Evolutionary conservation across 139 green algal genomes (phyloP).

Genomic region (Picochlorum costavermella): DNA sequence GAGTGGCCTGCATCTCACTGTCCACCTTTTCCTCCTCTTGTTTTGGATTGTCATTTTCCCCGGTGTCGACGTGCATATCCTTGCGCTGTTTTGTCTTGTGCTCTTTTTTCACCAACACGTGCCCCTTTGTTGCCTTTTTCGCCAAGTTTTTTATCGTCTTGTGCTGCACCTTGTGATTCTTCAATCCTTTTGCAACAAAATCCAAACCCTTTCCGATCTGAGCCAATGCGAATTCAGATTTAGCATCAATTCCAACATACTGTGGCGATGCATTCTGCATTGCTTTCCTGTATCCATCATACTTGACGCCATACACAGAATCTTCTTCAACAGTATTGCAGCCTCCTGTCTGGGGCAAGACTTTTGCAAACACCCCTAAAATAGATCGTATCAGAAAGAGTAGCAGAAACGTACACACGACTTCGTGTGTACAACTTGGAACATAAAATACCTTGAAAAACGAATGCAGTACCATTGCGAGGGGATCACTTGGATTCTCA

Average conservation of each 20-base stretch:
- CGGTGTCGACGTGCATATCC: neutral
- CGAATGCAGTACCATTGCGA: constrained; percentile 11
- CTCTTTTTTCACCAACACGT: neutral
- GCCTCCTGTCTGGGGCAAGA: constrained; percentile 8
- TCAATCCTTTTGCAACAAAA: neutral
- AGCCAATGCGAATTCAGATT: constrained; percentile 4
- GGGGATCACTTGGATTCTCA: constrained; percentile 13
- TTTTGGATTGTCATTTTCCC: neutral
- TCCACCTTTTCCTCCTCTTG: neutral
- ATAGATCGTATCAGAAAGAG: constrained; percentile 10
- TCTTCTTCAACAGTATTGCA: constrained; percentile 1
- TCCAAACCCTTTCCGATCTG: constrained; percentile 8
- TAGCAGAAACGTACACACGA: constrained; percentile 18
- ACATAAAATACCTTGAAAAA: constrained; percentile 21
- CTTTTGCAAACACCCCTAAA: constrained; percentile 11
- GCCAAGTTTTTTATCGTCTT: neutral
- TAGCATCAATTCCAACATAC: constrained; percentile 12
- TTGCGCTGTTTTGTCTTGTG: neutral
- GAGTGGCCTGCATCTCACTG: too few species aligned
- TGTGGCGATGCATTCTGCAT: constrained; percentile 6
- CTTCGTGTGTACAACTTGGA: constrained; percentile 15
- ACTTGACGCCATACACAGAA: constrained; percentile 20
- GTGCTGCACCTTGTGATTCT: neutral
- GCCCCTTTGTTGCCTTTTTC: neutral
- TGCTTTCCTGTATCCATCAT: constrained; percentile 28